Base-by-base conservation (phyloP, 2,329 filamentous ascomycete genomes). In the Fusarium graminum region DNA sequence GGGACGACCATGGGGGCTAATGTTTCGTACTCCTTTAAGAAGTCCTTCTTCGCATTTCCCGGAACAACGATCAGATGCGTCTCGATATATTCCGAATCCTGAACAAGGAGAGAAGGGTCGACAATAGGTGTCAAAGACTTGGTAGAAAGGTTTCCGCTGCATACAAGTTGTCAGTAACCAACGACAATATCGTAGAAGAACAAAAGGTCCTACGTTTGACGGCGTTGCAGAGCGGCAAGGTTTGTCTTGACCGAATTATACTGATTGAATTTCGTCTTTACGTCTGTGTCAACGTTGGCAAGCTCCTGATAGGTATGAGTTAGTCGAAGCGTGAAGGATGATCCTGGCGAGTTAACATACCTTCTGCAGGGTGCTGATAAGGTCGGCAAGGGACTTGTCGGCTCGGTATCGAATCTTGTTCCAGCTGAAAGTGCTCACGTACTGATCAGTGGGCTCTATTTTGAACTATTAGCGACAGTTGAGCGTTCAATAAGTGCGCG, bases 331-430 rank as follows among this genome's bases (percentile, higher is more conserved):
- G 47, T 29, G 41, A 28, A 32, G 38, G 17, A 26, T 13, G 17
- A 36, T 17, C 19, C 26, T 19, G 28, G 19, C 40, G 26, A 28
- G 22, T 22, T 8, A 45, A 19, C 51, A 26, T 71, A 92, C 92
- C 88, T 97, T 97, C 76, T 97, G 93, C 59, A 99, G 82, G 39
- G 89, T 90, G 77, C 93, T 91, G 72, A 97, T 90, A 60, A 98
- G 84, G 75, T 98, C 94, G 55, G 88, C 86, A 63, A 99, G 86
- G 49, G 94, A 88, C 78, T 94, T 96, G 79, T 99, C 95, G 65
- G 92, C 90, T 73, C 95, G 90, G 80, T 98, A 99, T 77, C 97
- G 95, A 80, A 97, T 92, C 80, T 95, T 97, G 82, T 98, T 98
- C 95, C 95, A 99, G 69, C 88, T 86, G 80, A 98, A 99, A 54